Percentiles rank a stretch among this genome's conserved stretches.
Conservation (phyloP, 106 monocot species). For the Dendrobium huoshanense region DNA sequence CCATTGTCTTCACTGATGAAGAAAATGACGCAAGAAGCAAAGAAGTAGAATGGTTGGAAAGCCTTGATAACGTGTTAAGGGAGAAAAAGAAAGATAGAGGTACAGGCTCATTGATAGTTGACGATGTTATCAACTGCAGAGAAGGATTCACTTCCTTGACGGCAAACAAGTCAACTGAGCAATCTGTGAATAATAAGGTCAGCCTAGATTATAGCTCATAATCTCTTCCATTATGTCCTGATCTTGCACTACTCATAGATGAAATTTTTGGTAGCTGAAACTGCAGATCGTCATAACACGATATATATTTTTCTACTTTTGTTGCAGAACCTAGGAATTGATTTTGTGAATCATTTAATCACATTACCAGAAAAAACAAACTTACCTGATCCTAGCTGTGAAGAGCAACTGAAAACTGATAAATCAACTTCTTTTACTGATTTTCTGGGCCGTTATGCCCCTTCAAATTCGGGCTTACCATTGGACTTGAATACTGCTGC, state of each 20-base stretch:
- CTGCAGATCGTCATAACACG: not conserved
- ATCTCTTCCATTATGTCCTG: not conserved
- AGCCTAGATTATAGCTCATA: not conserved
- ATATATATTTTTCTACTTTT: not conserved
- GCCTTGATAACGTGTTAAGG: slow-evolving; percentile 28
- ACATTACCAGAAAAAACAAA: slow-evolving; percentile 12
- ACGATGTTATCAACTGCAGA: slow-evolving; percentile 5
- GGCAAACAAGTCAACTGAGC: slow-evolving; percentile 5
- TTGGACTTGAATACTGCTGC: slow-evolving; percentile 9
- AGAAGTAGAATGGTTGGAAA: slow-evolving; percentile 44
- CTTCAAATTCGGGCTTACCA: slow-evolving; percentile 6
- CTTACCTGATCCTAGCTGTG: not conserved
- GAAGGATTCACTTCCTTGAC: slow-evolving; percentile 11
- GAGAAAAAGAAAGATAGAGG: slow-evolving; percentile 18
- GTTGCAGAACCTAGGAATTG: not conserved
- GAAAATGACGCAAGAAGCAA: slow-evolving; percentile 21
- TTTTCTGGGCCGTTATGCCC: slow-evolving; percentile 17
- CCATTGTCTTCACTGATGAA: slow-evolving; percentile 9
- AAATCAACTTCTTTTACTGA: slow-evolving; percentile 15
- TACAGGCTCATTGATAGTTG: not conserved
- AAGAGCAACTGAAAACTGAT: slow-evolving; percentile 10
- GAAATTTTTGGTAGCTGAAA: not conserved
- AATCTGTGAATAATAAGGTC: slow-evolving; percentile 22
- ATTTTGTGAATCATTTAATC: not conserved
- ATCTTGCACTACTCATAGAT: not conserved